phyloP scores from a whole-genome alignment of 306 rosid species.

The Arachis stenosperma region DNA sequence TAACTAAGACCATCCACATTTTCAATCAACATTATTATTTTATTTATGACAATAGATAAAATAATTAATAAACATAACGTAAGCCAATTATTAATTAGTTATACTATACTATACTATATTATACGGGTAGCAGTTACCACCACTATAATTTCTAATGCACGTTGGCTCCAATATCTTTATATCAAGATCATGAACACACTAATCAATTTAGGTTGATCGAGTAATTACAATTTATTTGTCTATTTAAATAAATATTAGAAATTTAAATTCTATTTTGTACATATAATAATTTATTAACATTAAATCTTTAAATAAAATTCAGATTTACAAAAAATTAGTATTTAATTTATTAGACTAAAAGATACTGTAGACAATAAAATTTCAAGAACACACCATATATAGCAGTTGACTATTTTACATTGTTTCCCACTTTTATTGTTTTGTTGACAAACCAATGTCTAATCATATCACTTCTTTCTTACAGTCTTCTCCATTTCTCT shows the following conservation, averaged over 20 bases:
- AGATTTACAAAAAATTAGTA: too few relatives aligned
- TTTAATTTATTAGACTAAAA: too few relatives aligned
- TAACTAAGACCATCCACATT: slow-evolving; percentile 1
- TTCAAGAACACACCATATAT: too few relatives aligned
- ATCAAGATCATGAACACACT: not conserved
- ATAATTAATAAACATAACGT: slow-evolving; percentile 3
- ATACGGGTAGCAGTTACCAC: not conserved
- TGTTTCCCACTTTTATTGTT: not conserved
- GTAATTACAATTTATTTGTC: too few relatives aligned
- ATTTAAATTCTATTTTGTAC: too few relatives aligned
- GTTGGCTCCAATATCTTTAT: not conserved
- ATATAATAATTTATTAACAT: too few relatives aligned
- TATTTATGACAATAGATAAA: slow-evolving; percentile 11
- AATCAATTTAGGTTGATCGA: too few relatives aligned
- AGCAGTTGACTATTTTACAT: not conserved
- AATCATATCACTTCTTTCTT: not conserved
- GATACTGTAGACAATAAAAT: too few relatives aligned
- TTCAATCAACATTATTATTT: not conserved
- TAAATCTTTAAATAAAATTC: too few relatives aligned
- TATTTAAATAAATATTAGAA: too few relatives aligned
- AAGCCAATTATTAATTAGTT: not conserved
- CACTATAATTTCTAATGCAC: not conserved
- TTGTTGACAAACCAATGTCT: not conserved
- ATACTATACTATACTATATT: not conserved
- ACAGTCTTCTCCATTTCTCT: not conserved